A percentile compares a stretch with the other conserved stretches of the same genome.
These are phyloP conservation scores for Lactifluus piperatus DNA, from an alignment of 768 basidiomycete species.

Conservation along the genomic window DNA sequence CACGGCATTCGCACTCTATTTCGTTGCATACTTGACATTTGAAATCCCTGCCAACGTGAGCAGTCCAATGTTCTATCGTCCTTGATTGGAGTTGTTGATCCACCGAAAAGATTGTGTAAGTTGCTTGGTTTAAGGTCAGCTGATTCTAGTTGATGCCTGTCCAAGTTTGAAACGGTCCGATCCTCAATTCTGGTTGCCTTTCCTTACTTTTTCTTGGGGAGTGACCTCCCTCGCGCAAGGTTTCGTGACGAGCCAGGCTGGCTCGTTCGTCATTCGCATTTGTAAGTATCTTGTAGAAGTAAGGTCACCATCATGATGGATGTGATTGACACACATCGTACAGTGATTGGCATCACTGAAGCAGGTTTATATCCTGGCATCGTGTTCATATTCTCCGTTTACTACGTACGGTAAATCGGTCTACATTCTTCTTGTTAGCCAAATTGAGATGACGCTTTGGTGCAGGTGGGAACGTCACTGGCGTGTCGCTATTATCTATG, in stretches of 20 bases:
- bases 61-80: not conserved
- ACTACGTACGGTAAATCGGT: conserved; percentile 37
- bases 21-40: conserved; percentile 51
- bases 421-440: not conserved
- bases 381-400: conserved; percentile 50
- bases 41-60: conserved; percentile 52
- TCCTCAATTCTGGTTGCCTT: conserved; percentile 53
- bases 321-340: not conserved
- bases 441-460: not conserved
- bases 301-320: too few species aligned
- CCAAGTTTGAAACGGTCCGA: conserved; percentile 47
- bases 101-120: conserved; percentile 35
- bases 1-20: conserved; percentile 49
- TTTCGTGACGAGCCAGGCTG: conserved; percentile 43
- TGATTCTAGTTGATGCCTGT: not conserved
- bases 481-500: conserved; percentile 56
- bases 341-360: conserved; percentile 50
- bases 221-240: conserved; percentile 47
- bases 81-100: not conserved
- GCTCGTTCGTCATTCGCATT: conserved; percentile 47
- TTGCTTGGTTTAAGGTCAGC: not conserved
- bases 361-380: conserved; percentile 37
- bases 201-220: conserved; percentile 52
- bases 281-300: conserved; percentile 28
- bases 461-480: conserved; percentile 47